Base-by-base conservation (phyloP, 768 basidiomycete species). In the Suillus subaureus region DNA sequence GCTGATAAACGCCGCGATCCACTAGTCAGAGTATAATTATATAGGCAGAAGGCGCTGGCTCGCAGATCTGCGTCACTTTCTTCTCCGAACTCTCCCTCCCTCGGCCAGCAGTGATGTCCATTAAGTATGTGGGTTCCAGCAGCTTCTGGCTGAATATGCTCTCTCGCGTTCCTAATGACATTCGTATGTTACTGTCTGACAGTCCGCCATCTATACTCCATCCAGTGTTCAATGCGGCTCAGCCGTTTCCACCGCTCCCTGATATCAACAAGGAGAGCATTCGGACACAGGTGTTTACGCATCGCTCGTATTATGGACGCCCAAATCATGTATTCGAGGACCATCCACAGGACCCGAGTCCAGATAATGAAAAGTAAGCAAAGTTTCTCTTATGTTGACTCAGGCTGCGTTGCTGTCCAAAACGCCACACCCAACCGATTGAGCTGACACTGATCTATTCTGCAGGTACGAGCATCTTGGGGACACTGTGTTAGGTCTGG, bases 251-350 rank as follows among this genome's bases (percentile, higher is more conserved):
- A 0, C 75, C 82, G 5, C 82, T 93, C 2, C 91, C 92, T 0
- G 69, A 77, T 55, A 89, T 94, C 66, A 64, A 73, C 16, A 76
- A 81, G 12, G 72, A 78, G 1, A 76, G 75, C 2, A 83, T 90
- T 61, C 76, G 79, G 49, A 74, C 72, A 43, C 86, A 85, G 71
- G 84, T 92, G 1, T 93, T 91, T 72, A 94, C 92, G 2, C 92
- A 94, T 71, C 87, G 91, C 42, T 89, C 89, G 73, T 85, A 81
- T 70, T 85, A 80, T 70, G 92, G 85, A 0, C 82, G 92, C 2
- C 90, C 91, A 0, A 88, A 85, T 8, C 86, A 90, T 69, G 79
- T 91, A 31, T 94, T 94, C 68, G 92, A 94, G 72, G 92, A 94
- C 74, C 82, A 79, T 43, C 85, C 82, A 0, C 81, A 85, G 67